Conservation (phyloP, 805 yeast species). For the Phaffomyces opuntiae region DNA sequence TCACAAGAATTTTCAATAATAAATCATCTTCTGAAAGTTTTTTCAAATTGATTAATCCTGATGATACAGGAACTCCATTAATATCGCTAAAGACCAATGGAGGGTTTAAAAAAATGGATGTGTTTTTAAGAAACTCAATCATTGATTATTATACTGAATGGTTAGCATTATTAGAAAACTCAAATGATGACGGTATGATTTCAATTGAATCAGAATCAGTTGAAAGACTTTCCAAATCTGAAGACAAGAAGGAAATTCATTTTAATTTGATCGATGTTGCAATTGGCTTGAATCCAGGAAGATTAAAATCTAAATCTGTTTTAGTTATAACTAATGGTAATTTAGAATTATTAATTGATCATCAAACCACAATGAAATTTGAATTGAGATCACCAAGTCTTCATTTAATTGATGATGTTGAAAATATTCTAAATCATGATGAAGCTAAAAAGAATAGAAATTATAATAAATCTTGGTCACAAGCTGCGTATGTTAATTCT, state of each 20-base stretch:
- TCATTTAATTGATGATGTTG: slow-evolving; percentile 55
- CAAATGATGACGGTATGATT: neutral
- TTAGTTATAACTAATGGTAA: slow-evolving; percentile 48
- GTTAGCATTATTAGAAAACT: slow-evolving; percentile 37
- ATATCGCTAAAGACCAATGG: slow-evolving; percentile 32
- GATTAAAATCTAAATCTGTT: slow-evolving; percentile 46
- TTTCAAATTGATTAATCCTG: slow-evolving; percentile 27
- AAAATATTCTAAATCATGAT: slow-evolving; percentile 27
- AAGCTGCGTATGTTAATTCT: slow-evolving; percentile 31
- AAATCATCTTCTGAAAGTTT: slow-evolving; percentile 22
- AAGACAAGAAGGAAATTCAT: slow-evolving; percentile 11
- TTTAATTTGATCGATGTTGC: slow-evolving; percentile 41
- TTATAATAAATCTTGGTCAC: slow-evolving; percentile 30
- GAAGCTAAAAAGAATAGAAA: slow-evolving; percentile 22
- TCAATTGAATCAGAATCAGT: slow-evolving; percentile 6
- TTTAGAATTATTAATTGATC: slow-evolving; percentile 37
- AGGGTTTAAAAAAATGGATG: slow-evolving; percentile 28
- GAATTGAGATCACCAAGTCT: slow-evolving; percentile 28
- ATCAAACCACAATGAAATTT: slow-evolving; percentile 29
- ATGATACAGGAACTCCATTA: slow-evolving; percentile 32
- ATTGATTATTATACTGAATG: slow-evolving; percentile 57
- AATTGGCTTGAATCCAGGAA: slow-evolving; percentile 57
- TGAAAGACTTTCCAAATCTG: neutral
- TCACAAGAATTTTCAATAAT: slow-evolving; percentile 7
- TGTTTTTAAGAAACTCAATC: slow-evolving; percentile 40